Percentiles rank a stretch among this genome's conserved stretches.
These are phyloP conservation scores for Cryphonectria carpinicola DNA, from an alignment of 2,329 filamentous ascomycete genomes.

Conservation along the genomic window DNA sequence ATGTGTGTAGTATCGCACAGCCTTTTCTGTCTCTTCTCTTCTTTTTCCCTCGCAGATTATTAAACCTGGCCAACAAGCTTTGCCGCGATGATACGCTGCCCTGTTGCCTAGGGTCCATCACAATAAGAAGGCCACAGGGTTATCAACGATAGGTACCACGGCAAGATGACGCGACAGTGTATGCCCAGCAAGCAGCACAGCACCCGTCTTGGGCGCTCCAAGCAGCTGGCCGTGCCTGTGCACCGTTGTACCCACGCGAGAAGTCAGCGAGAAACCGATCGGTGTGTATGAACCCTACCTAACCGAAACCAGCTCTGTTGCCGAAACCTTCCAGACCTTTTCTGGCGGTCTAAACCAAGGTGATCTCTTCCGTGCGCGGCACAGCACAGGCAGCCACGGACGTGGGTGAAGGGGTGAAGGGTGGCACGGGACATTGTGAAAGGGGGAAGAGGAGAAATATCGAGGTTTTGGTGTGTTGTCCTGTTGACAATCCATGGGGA, in stretches of 20 bases:
- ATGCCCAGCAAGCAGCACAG: background rate
- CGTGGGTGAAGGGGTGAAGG: background rate
- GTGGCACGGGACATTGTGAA: background rate
- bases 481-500: background rate
- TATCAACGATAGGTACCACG: background rate
- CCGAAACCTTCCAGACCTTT: conserved; percentile 1
- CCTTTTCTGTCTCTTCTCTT: background rate
- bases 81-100: background rate
- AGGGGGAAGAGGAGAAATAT: background rate
- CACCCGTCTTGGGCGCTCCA: background rate
- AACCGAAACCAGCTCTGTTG: background rate
- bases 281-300: background rate
- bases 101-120: background rate
- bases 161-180: background rate
- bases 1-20: background rate
- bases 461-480: background rate
- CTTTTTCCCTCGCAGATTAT: background rate
- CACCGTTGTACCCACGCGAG: background rate
- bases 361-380: background rate
- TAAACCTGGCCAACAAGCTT: background rate
- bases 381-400: background rate
- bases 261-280: background rate
- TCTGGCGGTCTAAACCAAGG: background rate
- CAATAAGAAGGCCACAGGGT: background rate
- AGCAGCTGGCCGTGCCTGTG: background rate